Evolutionary conservation across 306 rosid species (phyloP), one percentile per base, ranked within the genome.

Genomic region (Cicer bijugum): DNA sequence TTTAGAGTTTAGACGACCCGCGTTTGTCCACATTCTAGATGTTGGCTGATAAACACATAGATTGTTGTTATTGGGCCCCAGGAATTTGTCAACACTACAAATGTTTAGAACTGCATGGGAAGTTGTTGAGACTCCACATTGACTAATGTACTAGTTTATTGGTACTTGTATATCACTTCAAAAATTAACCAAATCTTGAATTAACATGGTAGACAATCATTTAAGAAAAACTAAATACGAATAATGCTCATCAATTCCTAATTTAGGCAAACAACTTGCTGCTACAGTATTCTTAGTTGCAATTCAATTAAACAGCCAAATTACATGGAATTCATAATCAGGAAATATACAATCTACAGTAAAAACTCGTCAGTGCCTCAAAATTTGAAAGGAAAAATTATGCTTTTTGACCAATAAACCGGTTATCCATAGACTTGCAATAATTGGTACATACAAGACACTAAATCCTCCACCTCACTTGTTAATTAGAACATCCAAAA

Each of bases 401-500:
- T 15, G 12, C 58, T 40, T 75, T 64, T 20, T 35, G 50, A 55
- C 33, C n/a, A 72, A 56, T 19, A 45, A 45, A 43, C 17, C 69
- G n/a, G n/a, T n/a, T n/a, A 52, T 53, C 56, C 66, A 67, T 45
- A 46, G n/a, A 23, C 70, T 9, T 33, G 51, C 63, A 38, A 64
- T 7, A 12, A 71, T 44, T 65, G 50, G 67, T 44, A 68, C 68
- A 42, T 67, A 47, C 48, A 82, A 16, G 44, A 33, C 53, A 61
- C 7, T 19, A 72, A n/a, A 48, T 72, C 39, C 38, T 50, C 19
- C 76, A 33, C 62, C 79, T 43, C 35, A 53, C 59, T 77, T 72
- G 66, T 16, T 40, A 35, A 51, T 35, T 5, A 43, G 12, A 55
- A 40, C 37, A 47, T 47, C 19, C 39, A 77, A 55, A 70, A 44